Percentiles rank a stretch among this genome's conserved stretches.
Evolutionary conservation across 495 filamentous ascomycete species (phyloP).

Genomic region (Penicillium cataractarum): DNA sequence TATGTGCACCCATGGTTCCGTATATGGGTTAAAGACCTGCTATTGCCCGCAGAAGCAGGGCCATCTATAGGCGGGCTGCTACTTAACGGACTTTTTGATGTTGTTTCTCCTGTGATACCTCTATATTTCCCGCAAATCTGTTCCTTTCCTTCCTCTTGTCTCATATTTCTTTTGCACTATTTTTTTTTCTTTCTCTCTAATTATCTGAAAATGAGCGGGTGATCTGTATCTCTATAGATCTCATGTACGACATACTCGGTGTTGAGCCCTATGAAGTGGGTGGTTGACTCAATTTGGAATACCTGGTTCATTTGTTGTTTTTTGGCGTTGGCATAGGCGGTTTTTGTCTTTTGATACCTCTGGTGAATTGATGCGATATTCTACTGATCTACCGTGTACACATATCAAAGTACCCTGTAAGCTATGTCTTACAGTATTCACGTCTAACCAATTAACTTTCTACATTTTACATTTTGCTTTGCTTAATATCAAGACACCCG

Average conservation of each 20-base stretch:
- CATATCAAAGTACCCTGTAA: neutral
- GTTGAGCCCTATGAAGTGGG: constrained; percentile 16
- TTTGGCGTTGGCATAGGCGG: constrained; percentile 7
- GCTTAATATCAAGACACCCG: too few species aligned
- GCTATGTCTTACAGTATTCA: neutral
- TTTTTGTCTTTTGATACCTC: constrained; percentile 20
- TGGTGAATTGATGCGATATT: constrained; percentile 6
- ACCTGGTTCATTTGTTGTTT: constrained; percentile 4
- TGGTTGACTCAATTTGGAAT: constrained; percentile 2
- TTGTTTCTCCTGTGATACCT: constrained; percentile 21
- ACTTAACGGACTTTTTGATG: neutral
- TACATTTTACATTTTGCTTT: neutral
- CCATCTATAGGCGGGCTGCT: neutral
- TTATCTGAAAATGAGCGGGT: constrained; percentile 21
- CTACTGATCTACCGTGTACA: neutral
- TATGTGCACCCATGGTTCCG: constrained; percentile 39
- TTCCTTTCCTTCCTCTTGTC: neutral
- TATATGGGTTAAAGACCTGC: constrained; percentile 30
- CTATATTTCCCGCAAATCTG: constrained; percentile 3
- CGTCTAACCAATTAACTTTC: neutral
- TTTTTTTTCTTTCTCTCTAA: neutral
- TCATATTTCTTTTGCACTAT: neutral
- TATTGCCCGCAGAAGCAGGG: constrained; percentile 26
- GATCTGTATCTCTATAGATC: constrained; percentile 17
- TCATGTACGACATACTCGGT: constrained; percentile 24